Evolutionary conservation across 2,329 filamentous ascomycete genomes (phyloP), one percentile per base, ranked within the genome.

Genomic region (Leptoxyphium fumago): DNA sequence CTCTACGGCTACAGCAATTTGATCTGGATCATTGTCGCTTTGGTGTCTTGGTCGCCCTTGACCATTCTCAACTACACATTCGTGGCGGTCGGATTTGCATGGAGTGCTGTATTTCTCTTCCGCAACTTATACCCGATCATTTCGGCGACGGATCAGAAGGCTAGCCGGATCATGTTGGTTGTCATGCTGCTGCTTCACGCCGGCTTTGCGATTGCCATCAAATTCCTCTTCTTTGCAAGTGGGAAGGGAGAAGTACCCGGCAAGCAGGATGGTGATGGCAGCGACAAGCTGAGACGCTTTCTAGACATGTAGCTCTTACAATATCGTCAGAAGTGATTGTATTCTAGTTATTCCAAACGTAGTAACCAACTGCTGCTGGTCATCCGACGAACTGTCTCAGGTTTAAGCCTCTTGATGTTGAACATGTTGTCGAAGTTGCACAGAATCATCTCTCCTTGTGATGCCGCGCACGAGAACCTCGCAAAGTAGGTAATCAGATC

Each of bases 1-100:
- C 71, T 98, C 30, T 98, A 96, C 64, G 91, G 91, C 44, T 98
- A 98, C 70, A 78, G 83, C 45, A 98, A 98, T 67, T 71, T 98
- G 57, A 85, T 98, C 59, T 98, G 91, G 91, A 88, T 98, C 55
- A 85, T 83, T 2, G 88, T 98, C 38, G 88, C 91, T 40, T 67
- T 94, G 49, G 84, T 95, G 53, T 87, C 82, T 61, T 95, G 88
- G 84, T 89, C 83, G 50, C 82, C 83, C 43, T 29, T 29, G 10
- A 29, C 47, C 65, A 64, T 86, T 45, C 75, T 98, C 52, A 98
- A 98, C 69, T 96, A 85, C 75, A 77, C 86, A 14, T 94, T 98
- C 62, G 88, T 95, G 13, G 87, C 76, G 28, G 72, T 95, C 50
- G 87, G 87, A 29, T 89, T 89, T 61, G 84, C 75, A 38, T 66